phyloP scores from a whole-genome alignment of 768 basidiomycete genomes.

The Nidula microcarpa region DNA sequence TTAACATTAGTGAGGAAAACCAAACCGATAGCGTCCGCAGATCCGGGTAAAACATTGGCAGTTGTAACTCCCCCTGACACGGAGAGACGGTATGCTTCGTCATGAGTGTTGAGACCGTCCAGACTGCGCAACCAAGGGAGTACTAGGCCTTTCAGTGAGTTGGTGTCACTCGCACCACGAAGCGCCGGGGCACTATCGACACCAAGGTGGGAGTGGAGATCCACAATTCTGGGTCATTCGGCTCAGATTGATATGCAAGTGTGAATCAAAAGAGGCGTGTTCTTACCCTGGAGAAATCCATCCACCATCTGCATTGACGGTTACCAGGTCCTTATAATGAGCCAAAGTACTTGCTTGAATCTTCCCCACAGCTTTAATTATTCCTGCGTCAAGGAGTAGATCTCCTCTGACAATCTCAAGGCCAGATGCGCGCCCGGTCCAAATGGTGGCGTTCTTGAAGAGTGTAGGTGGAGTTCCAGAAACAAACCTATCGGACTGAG shows the following conservation, averaged over 20 bases:
- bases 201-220: slow-evolving; percentile 55
- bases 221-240: slow-evolving; percentile 23
- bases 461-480: slow-evolving; percentile 59
- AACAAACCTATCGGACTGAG: slow-evolving; percentile 58
- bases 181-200: slow-evolving; percentile 26
- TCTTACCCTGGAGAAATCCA: slow-evolving; percentile 71
- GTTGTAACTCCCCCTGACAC: slow-evolving; percentile 82
- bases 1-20: slow-evolving; percentile 2
- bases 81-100: slow-evolving; percentile 60
- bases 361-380: slow-evolving; percentile 50
- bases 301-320: slow-evolving; percentile 54
- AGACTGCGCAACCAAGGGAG: slow-evolving; percentile 62
- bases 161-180: slow-evolving; percentile 42
- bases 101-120: slow-evolving; percentile 76
- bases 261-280: not conserved
- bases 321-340: slow-evolving; percentile 23
- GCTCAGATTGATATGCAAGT: slow-evolving; percentile 1
- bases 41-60: slow-evolving; percentile 70
- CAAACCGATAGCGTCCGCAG: slow-evolving; percentile 57
- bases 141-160: slow-evolving; percentile 43
- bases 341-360: slow-evolving; percentile 21
- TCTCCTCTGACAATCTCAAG: slow-evolving; percentile 55
- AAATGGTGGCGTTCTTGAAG: slow-evolving; percentile 69
- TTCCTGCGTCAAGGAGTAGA: slow-evolving; percentile 55
- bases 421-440: slow-evolving; percentile 54